Evolutionary conservation across 768 basidiomycete genomes (phyloP).

Genomic region (Neoboletus brunneissimus): DNA sequence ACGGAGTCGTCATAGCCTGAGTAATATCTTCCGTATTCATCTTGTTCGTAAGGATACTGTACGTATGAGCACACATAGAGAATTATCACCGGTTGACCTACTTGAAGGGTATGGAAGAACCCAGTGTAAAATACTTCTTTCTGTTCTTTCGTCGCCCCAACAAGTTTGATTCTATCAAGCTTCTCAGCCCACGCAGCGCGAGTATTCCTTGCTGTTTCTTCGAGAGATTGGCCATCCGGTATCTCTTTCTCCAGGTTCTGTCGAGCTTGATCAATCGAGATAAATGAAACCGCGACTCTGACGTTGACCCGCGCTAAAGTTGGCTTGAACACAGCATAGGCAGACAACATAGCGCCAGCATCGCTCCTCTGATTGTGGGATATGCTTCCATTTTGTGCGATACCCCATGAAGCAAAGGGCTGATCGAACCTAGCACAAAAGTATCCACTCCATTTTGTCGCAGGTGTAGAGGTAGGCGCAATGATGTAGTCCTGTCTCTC

Average conservation of each 20-base stretch:
- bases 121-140: conserved; percentile 58
- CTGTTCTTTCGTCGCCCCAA: conserved; percentile 47
- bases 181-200: conserved; percentile 58
- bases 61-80: neutral
- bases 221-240: conserved; percentile 45
- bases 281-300: conserved; percentile 70
- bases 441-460: conserved; percentile 37
- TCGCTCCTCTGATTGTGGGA: conserved; percentile 28
- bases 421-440: conserved; percentile 60
- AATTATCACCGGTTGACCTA: conserved; percentile 16
- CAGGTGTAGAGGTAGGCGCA: conserved; percentile 48
- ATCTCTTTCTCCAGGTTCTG: conserved; percentile 50
- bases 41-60: conserved; percentile 76
- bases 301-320: conserved; percentile 43
- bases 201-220: conserved; percentile 47
- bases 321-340: conserved; percentile 45
- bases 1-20: conserved; percentile 72
- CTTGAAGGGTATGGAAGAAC: conserved; percentile 62
- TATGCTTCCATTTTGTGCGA: conserved; percentile 44
- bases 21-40: conserved; percentile 66
- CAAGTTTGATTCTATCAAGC: conserved; percentile 47
- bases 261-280: conserved; percentile 65
- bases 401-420: conserved; percentile 46
- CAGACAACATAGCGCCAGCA: conserved; percentile 48
- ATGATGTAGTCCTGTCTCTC: conserved; percentile 75